These are phyloP conservation scores for Penicillium arizonense DNA, from an alignment of 495 filamentous ascomycete species.

Conservation along the genomic window DNA sequence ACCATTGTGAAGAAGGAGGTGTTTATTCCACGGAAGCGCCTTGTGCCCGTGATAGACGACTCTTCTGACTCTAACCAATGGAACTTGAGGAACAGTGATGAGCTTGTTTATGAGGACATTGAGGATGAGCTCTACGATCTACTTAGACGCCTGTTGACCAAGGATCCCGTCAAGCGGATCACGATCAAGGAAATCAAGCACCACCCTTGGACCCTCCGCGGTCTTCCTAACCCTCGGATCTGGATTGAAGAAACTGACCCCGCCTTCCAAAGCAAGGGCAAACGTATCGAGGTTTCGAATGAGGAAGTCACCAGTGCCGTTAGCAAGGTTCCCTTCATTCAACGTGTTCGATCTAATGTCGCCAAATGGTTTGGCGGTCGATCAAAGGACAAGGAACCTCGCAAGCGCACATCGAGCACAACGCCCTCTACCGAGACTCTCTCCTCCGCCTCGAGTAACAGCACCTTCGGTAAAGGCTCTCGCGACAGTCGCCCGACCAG, in stretches of 20 bases:
- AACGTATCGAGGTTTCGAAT: slow-evolving; percentile 89
- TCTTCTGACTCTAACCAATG: slow-evolving; percentile 38
- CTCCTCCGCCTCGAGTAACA: slow-evolving; percentile 29
- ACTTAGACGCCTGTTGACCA: slow-evolving; percentile 75
- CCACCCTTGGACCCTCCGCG: slow-evolving; percentile 91
- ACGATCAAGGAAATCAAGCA: slow-evolving; percentile 89
- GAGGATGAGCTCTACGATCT: slow-evolving; percentile 80
- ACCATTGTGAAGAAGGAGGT: slow-evolving; percentile 87
- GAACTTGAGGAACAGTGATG: slow-evolving; percentile 57
- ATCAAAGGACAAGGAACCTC: slow-evolving; percentile 55
- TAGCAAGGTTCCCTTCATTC: slow-evolving; percentile 80
- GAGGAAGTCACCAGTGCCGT: slow-evolving; percentile 89
- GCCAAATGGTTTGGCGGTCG: slow-evolving; percentile 61
- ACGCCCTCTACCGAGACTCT: slow-evolving; percentile 33
- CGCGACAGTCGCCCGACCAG: slow-evolving; percentile 62
- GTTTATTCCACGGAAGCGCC: slow-evolving; percentile 77
- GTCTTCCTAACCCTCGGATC: slow-evolving; percentile 65
- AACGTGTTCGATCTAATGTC: slow-evolving; percentile 56
- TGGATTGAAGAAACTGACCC: slow-evolving; percentile 98
- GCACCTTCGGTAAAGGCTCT: slow-evolving; percentile 32
- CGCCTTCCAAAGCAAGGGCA: slow-evolving; percentile 71
- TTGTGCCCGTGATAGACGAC: slow-evolving; percentile 70
- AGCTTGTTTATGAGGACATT: slow-evolving; percentile 81
- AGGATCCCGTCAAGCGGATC: slow-evolving; percentile 86
- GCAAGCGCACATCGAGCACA: slow-evolving; percentile 39